Evolutionary conservation across 1,284 basidiomycete species (phyloP), one percentile per base, ranked within the genome.

Genomic region (Ustilago cynodontis): DNA sequence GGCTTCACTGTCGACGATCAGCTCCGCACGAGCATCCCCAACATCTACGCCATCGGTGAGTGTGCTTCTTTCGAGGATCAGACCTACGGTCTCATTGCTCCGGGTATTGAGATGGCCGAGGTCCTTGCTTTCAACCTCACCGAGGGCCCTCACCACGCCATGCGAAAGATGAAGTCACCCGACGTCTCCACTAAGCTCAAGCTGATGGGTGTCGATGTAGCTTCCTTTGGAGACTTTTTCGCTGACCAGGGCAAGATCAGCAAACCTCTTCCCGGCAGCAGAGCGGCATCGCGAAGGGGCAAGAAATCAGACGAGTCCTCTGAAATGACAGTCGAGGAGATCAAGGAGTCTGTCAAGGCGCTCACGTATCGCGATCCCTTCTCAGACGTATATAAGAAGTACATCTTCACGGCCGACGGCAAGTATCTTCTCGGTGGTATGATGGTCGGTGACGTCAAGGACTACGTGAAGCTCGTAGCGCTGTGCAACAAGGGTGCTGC

Each of bases 161-260:
- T 85, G 56, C 87, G 87, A 62, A 88, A 86, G 86, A 92, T 90
- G 90, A 90, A 90, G 77, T 86, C 87, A 56, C 90, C 90, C 11
- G 90, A 91, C 73, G 82, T 91, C 31, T 90, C 89, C n/a, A 91
- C 90, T 41, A 90, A 91, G 77, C 86, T 90, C 66, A 91, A 91
- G 85, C 88, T 93, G 11, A 91, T 93, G 90, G 92, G 92, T 8
- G 90, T 93, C 50, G 91, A 93, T 69, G 89, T 92, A 5, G 91
- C 91, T 20, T 90, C 89, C n/a, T 92, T 92, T 78, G 92, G 92
- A 9, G 91, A 93, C 85, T 93, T 89, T 84, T 92, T 93, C 70
- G 91, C 90, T 0, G 92, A 93, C 80, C 88, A 88, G 61, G 88
- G 87, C 52, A 82, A 69, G 62, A 63, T 83, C 66, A 78, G 68